Conservation (phyloP, 164 flowering plant species). For the Tetrastigma voinierianum region DNA sequence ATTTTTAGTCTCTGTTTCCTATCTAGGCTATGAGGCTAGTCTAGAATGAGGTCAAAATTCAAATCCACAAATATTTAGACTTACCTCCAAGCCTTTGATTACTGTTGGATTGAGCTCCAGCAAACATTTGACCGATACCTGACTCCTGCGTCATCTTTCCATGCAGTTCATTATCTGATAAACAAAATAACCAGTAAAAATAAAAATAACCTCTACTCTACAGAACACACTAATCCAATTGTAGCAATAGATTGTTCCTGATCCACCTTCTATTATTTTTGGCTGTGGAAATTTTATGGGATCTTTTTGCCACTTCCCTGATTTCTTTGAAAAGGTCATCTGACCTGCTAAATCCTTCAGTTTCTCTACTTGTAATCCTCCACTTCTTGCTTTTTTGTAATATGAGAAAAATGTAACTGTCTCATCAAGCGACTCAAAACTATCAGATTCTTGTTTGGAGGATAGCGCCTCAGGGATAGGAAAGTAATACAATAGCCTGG, state of each 20-base stretch:
- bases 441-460: neutral
- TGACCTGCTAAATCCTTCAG: conserved; percentile 14
- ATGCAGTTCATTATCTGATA: conserved; percentile 18
- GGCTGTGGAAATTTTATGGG: conserved; percentile 20
- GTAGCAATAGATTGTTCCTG: neutral
- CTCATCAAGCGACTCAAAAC: conserved; percentile 25
- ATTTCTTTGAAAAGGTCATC: conserved; percentile 8
- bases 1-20: too few relatives aligned
- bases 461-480: conserved; percentile 14
- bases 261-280: conserved; percentile 20
- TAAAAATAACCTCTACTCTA: neutral
- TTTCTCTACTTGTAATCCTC: conserved; percentile 5
- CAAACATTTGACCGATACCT: conserved; percentile 37
- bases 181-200: neutral
- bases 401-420: conserved; percentile 19
- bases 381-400: conserved; percentile 4
- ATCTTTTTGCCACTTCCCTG: neutral
- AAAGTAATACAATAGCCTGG: conserved; percentile 12
- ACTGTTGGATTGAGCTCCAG: conserved; percentile 28
- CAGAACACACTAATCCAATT: neutral
- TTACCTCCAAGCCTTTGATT: conserved; percentile 25
- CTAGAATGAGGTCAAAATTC: neutral
- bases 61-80: neutral
- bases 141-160: conserved; percentile 30
- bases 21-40: too few relatives aligned